These are phyloP conservation scores for Backusella macrospora DNA, from an alignment of 192 early-diverging fungal species.

Conservation along the genomic window DNA sequence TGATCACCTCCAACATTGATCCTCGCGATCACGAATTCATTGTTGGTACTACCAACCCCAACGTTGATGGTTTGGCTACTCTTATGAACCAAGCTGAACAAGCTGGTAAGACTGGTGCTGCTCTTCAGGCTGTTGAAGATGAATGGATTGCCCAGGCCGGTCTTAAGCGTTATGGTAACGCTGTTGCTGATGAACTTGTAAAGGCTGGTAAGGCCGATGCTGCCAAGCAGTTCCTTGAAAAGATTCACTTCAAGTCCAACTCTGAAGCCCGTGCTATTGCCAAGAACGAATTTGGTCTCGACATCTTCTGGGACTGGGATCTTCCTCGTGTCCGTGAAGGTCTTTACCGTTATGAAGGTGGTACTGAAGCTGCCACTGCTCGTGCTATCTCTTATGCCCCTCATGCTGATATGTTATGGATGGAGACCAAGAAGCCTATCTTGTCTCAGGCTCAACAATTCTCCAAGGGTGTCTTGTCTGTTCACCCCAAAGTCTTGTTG, in stretches of 20 bases:
- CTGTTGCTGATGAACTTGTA: constrained; percentile 78
- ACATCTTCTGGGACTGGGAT: constrained; percentile 90
- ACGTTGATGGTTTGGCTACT: constrained; percentile 64
- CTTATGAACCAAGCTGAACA: constrained; percentile 82
- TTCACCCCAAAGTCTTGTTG: constrained; percentile 83
- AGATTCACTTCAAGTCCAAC: constrained; percentile 75
- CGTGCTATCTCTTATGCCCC: constrained; percentile 83
- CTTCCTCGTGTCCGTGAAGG: constrained; percentile 91
- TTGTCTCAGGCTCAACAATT: constrained; percentile 92
- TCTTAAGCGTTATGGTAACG: constrained; percentile 84
- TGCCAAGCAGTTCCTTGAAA: constrained; percentile 42
- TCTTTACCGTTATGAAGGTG: constrained; percentile 97
- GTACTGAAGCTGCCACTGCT: constrained; percentile 88
- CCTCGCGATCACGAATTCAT: constrained; percentile 96
- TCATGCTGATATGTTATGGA: constrained; percentile 94
- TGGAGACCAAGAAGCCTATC: constrained; percentile 98
- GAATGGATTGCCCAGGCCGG: constrained; percentile 83
- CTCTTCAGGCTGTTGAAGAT: constrained; percentile 84
- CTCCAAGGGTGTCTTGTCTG: constrained; percentile 79
- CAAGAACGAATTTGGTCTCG: constrained; percentile 68
- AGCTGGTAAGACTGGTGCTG: constrained; percentile 73
- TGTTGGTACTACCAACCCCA: constrained; percentile 87
- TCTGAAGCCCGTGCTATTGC: constrained; percentile 80
- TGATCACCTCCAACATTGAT: constrained; percentile 97
- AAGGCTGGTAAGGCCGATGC: constrained; percentile 63